These are phyloP conservation scores for Gracilaria vermiculophylla DNA, from an alignment of 23 red algal genomes.

Conservation along the genomic window DNA sequence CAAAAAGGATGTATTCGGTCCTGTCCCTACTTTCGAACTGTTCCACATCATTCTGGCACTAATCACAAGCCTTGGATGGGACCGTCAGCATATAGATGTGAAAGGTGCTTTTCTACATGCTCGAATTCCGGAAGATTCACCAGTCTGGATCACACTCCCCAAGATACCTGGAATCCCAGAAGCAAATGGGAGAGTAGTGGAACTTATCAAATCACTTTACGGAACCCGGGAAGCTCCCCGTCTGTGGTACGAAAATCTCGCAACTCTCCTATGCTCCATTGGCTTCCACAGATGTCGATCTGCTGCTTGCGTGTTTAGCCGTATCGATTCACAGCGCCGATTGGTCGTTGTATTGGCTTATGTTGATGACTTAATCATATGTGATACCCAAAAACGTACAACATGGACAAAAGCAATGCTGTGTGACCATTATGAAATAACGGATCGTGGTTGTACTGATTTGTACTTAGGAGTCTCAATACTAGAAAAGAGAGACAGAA, in stretches of 20 bases:
- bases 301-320: not conserved
- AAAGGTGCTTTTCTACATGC: conserved; percentile 32
- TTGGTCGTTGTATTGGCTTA: conserved; percentile 2
- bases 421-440: too few species aligned
- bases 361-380: too few species aligned
- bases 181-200: not conserved
- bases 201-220: conserved; percentile 14
- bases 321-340: not conserved
- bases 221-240: not conserved
- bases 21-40: not conserved
- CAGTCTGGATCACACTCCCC: not conserved
- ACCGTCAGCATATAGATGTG: not conserved
- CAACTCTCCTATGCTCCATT: not conserved
- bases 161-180: not conserved
- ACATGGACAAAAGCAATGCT: too few species aligned
- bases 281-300: not conserved
- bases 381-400: too few species aligned
- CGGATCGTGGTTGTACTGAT: too few species aligned
- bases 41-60: not conserved
- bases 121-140: not conserved
- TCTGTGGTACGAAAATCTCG: conserved; percentile 8
- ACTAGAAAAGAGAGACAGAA: too few species aligned
- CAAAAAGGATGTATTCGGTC: not conserved
- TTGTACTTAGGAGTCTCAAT: too few species aligned
- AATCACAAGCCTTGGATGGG: not conserved